Evolutionary conservation across 305 asterid genomes (phyloP).

Genomic region (Caryopteris hybrid): DNA sequence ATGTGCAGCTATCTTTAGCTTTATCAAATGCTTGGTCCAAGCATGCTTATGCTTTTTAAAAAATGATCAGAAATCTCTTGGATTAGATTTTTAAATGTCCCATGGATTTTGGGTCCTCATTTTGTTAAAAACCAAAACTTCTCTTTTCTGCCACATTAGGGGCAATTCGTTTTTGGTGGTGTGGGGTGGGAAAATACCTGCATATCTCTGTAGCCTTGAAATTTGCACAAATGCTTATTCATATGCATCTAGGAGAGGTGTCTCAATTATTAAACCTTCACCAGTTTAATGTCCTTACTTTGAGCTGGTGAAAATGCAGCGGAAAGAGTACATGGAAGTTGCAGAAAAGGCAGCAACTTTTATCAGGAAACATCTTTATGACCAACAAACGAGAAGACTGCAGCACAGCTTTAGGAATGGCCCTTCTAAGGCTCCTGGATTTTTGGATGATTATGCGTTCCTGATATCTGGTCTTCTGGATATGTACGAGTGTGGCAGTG

Average conservation of each 20-base stretch:
- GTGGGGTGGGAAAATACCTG: too few species aligned
- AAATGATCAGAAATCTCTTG: neutral
- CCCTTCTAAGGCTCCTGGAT: constrained; percentile 91
- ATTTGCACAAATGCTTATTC: neutral
- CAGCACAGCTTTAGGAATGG: constrained; percentile 90
- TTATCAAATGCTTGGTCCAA: neutral
- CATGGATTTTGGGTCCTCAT: neutral
- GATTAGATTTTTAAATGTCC: neutral
- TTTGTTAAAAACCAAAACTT: neutral
- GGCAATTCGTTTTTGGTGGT: too few species aligned
- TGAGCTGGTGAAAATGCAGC: constrained; percentile 31
- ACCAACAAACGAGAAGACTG: constrained; percentile 50
- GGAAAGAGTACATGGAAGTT: constrained; percentile 72
- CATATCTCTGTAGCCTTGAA: neutral
- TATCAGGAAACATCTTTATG: constrained; percentile 64
- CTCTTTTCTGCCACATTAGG: too few species aligned
- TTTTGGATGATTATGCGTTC: constrained; percentile 86
- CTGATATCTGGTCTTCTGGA: constrained; percentile 73
- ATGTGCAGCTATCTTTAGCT: neutral
- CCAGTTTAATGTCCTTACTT: neutral
- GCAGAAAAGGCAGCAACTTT: constrained; percentile 86
- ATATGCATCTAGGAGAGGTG: too few species aligned
- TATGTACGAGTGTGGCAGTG: constrained; percentile 75
- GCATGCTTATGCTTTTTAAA: neutral
- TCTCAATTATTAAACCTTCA: too few species aligned